phyloP scores from a whole-genome alignment of 805 yeast genomes.

The Candida verbasci region DNA sequence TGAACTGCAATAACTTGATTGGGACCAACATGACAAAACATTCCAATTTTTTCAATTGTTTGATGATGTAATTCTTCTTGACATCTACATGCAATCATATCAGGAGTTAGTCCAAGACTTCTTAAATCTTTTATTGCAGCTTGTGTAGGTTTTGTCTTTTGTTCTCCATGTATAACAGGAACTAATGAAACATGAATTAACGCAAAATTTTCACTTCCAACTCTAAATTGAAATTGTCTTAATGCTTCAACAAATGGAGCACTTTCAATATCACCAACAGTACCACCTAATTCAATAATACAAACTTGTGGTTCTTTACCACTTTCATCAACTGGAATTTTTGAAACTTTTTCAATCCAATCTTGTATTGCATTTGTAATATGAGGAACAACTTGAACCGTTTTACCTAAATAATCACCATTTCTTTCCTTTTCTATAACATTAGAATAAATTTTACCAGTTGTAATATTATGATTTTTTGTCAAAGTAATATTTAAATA shows the following conservation, averaged over 20 bases:
- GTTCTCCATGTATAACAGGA: conserved; percentile 98
- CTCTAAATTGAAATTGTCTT: conserved; percentile 97
- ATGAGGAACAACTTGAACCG: conserved; percentile 99
- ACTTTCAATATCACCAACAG: conserved; percentile 98
- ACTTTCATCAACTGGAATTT: conserved; percentile 84
- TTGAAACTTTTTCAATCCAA: conserved; percentile 94
- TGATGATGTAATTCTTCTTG: conserved; percentile 72
- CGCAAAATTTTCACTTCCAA: conserved; percentile 90
- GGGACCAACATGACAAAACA: conserved; percentile 99
- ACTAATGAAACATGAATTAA: conserved; percentile 94
- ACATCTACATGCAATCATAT: conserved; percentile 98
- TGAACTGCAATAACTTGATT: conserved; percentile 96
- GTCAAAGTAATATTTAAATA: conserved; percentile 92
- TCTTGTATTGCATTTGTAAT: conserved; percentile 96
- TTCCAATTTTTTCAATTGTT: conserved; percentile 93
- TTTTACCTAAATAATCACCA: conserved; percentile 96
- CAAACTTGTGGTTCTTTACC: conserved; percentile 93
- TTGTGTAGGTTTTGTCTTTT: conserved; percentile 98
- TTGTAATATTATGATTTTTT: conserved; percentile 92
- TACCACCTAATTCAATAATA: conserved; percentile 97
- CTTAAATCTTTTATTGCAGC: conserved; percentile 97
- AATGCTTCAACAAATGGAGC: conserved; percentile 99
- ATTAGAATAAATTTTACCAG: conserved; percentile 93
- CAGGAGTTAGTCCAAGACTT: conserved; percentile 91
- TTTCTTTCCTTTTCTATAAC: conserved; percentile 93